Evolutionary conservation across 1,139 yeast species (phyloP).

Genomic region (Hyphopichia fennica): DNA sequence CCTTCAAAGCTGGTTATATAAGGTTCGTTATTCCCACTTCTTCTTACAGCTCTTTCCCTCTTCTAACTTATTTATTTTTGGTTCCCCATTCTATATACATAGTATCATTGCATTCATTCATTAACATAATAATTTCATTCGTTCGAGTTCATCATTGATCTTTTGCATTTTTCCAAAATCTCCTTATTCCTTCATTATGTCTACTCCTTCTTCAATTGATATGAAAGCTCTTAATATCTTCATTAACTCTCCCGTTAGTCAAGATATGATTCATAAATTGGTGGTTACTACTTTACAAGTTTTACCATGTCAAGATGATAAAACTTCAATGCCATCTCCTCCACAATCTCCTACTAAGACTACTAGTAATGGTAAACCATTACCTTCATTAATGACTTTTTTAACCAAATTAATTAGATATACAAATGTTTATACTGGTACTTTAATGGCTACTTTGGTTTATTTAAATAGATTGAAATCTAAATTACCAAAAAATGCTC

Average conservation of each 20-base stretch:
- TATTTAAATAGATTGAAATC: conserved; percentile 61
- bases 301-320: conserved; percentile 52
- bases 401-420: conserved; percentile 67
- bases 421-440: conserved; percentile 76
- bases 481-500: conserved; percentile 67
- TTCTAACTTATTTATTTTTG: too few relatives aligned
- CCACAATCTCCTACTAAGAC: conserved; percentile 27
- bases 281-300: conserved; percentile 65
- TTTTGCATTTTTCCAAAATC: neutral
- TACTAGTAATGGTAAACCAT: conserved; percentile 32
- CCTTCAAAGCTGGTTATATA: too few relatives aligned
- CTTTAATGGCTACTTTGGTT: conserved; percentile 69
- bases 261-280: conserved; percentile 64
- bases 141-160: too few relatives aligned
- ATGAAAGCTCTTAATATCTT: conserved; percentile 57
- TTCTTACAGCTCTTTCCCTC: too few relatives aligned
- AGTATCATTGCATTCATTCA: neutral
- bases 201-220: conserved; percentile 26
- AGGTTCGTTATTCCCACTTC: too few relatives aligned
- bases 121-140: neutral
- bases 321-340: conserved; percentile 29
- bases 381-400: conserved; percentile 75
- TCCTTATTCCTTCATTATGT: neutral
- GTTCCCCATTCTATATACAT: too few relatives aligned
- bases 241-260: conserved; percentile 58